Evolutionary conservation across 2,329 filamentous ascomycete species (phyloP).

Genomic region (Fusarium sp.): DNA sequence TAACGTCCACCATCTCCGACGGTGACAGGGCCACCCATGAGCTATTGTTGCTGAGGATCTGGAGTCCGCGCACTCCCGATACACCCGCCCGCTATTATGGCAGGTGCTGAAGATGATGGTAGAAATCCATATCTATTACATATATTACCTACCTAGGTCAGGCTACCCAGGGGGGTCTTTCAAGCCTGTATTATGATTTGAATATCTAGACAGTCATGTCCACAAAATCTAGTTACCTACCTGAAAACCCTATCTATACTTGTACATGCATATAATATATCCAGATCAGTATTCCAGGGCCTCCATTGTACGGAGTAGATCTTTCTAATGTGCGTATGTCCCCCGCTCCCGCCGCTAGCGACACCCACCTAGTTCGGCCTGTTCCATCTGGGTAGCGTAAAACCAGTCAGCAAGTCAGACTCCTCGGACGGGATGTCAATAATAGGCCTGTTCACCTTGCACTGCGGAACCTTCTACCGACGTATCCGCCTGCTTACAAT

Average conservation of each 20-base stretch:
- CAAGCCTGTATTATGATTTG: not conserved
- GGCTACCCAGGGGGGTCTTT: not conserved
- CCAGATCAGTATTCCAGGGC: not conserved
- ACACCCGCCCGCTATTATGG: slow-evolving; percentile 34
- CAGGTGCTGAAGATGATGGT: not conserved
- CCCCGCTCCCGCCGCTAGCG: slow-evolving; percentile 37
- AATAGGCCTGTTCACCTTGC: not conserved
- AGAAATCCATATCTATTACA: not conserved
- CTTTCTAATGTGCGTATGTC: slow-evolving; percentile 25
- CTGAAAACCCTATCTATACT: not conserved
- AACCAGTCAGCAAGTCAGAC: not conserved
- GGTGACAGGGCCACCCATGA: slow-evolving; percentile 28
- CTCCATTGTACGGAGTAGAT: slow-evolving; percentile 14
- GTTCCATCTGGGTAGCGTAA: slow-evolving; percentile 16
- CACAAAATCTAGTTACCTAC: not conserved
- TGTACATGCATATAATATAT: too few species aligned
- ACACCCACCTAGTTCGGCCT: slow-evolving; percentile 21
- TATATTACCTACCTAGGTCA: not conserved
- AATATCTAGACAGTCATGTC: not conserved
- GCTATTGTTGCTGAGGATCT: slow-evolving; percentile 37
- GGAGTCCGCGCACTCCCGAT: slow-evolving; percentile 36
- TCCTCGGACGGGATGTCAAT: not conserved
- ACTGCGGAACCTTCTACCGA: slow-evolving; percentile 3
- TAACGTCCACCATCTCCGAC: slow-evolving; percentile 44
- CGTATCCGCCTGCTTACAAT: slow-evolving; percentile 23